phyloP scores from a whole-genome alignment of 345 rosid genomes.

The Moricandia arvensis region DNA sequence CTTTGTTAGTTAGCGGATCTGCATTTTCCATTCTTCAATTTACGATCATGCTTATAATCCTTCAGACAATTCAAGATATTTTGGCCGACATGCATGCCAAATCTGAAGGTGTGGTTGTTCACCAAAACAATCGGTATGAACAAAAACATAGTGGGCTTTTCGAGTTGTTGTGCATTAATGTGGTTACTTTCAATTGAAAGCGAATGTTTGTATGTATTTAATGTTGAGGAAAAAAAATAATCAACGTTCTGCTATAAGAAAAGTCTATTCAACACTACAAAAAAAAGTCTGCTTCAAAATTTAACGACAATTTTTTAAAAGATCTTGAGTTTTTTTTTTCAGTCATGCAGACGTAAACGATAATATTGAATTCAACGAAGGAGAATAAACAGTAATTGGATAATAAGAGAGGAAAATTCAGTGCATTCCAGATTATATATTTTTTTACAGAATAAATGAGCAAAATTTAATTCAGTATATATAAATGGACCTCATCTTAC shows the following conservation, averaged over 20 bases:
- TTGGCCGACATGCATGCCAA: not conserved
- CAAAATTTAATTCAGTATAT: not conserved
- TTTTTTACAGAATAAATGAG: not conserved
- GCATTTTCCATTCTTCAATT: not conserved
- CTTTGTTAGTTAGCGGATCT: not conserved
- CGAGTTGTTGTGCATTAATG: not conserved
- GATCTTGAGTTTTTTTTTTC: not conserved
- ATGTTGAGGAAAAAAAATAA: not conserved
- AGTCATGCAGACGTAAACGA: not conserved
- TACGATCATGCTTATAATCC: not conserved
- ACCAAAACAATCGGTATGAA: not conserved
- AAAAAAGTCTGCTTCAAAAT: not conserved
- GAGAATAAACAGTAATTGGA: not conserved
- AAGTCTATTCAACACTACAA: not conserved
- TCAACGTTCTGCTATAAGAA: not conserved
- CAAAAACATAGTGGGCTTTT: not conserved
- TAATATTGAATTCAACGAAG: not conserved
- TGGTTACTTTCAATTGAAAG: slow-evolving; percentile 5
- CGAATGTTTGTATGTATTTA: not conserved
- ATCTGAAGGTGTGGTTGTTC: slow-evolving; percentile 26
- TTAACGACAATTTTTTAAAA: not conserved
- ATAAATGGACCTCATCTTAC: not conserved
- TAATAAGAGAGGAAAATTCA: not conserved
- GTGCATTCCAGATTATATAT: not conserved
- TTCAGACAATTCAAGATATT: not conserved